phyloP scores from a whole-genome alignment of 129 eudicot genomes.

The Flaveria ramosissima region DNA sequence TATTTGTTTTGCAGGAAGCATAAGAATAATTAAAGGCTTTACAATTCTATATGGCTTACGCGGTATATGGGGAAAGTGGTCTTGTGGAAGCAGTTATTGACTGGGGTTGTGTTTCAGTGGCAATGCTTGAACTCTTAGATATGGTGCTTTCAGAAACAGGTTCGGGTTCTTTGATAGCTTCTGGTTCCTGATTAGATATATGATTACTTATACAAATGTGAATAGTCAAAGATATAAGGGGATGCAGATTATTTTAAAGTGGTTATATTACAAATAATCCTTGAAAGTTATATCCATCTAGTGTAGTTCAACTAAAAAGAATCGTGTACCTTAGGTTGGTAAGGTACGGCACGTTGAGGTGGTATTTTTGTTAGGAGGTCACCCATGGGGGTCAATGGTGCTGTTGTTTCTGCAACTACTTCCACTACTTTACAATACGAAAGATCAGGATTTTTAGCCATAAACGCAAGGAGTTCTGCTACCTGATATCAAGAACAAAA shows the following conservation, averaged over 20 bases:
- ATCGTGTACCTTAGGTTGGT: constrained; percentile 52
- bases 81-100: constrained; percentile 40
- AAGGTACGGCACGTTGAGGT: constrained; percentile 50
- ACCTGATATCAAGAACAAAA: constrained; percentile 53
- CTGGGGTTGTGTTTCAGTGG: constrained; percentile 45
- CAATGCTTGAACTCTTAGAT: constrained; percentile 36
- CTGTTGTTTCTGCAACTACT: constrained; percentile 95
- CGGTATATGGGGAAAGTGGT: constrained; percentile 69
- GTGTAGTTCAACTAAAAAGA: constrained; percentile 1
- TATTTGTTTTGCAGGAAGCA: constrained; percentile 4
- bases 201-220: constrained; percentile 26
- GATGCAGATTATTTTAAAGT: constrained; percentile 3
- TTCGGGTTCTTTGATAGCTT: constrained; percentile 37
- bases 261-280: background rate
- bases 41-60: constrained; percentile 47
- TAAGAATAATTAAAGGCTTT: background rate
- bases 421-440: constrained; percentile 89
- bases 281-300: background rate
- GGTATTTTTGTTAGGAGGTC: constrained; percentile 80
- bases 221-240: constrained; percentile 16
- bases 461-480: constrained; percentile 88
- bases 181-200: constrained; percentile 50
- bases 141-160: constrained; percentile 39
- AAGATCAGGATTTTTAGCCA: constrained; percentile 74
- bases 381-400: constrained; percentile 80